A percentile compares a stretch with the other conserved stretches of the same genome.
phyloP scores from a whole-genome alignment of 257 asterid genomes.

The Solanum chiquidenum region DNA sequence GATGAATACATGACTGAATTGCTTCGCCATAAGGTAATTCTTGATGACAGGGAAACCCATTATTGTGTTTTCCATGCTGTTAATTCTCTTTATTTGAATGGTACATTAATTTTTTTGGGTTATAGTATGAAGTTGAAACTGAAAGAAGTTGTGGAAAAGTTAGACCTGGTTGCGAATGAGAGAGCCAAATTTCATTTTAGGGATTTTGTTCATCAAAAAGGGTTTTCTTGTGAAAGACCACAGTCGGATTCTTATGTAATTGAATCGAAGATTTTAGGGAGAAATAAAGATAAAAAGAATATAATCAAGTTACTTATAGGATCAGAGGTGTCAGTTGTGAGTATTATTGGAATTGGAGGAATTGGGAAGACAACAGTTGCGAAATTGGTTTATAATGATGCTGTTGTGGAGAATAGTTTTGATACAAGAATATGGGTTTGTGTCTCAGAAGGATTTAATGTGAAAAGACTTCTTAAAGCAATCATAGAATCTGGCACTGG shows the following conservation, averaged over 20 bases:
- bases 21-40: background rate
- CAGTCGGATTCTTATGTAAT: background rate
- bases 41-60: background rate
- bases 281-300: background rate
- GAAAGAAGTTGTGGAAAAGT: background rate
- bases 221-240: background rate
- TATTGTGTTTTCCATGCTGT: background rate
- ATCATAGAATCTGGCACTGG: background rate
- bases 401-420: background rate
- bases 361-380: conserved; percentile 9
- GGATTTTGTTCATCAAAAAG: background rate
- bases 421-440: conserved; percentile 7
- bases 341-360: conserved; percentile 3
- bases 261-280: background rate
- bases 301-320: background rate
- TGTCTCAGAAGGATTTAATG: conserved; percentile 1
- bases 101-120: background rate
- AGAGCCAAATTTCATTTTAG: background rate
- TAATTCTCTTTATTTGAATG: background rate
- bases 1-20: conserved; percentile 2
- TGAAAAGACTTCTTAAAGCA: background rate
- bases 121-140: background rate
- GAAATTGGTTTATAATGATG: conserved; percentile 1
- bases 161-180: background rate
- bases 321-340: background rate